These are phyloP conservation scores for Silene vulgaris DNA, from an alignment of 179 eudicot species.

Conservation along the genomic window DNA sequence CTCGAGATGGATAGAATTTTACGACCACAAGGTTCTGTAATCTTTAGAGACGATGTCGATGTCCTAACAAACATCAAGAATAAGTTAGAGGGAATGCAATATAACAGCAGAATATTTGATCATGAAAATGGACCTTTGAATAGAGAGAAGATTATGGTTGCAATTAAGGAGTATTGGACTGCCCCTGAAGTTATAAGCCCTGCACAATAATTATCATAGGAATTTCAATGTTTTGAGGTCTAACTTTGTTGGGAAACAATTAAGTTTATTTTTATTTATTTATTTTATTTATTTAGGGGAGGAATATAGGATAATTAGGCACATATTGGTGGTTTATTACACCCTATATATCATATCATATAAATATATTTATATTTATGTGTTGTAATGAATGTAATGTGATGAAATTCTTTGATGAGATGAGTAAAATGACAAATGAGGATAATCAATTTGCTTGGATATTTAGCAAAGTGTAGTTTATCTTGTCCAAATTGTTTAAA, in stretches of 20 bases:
- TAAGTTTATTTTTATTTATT: too few species aligned
- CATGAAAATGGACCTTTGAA: conserved; percentile 54
- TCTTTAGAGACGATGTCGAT: conserved; percentile 43
- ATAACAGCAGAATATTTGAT: conserved; percentile 42
- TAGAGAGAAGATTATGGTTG: conserved; percentile 48
- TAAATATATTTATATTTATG: background rate
- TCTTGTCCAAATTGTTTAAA: too few species aligned
- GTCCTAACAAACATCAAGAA: conserved; percentile 40
- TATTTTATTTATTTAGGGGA: background rate
- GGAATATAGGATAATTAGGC: background rate
- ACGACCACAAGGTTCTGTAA: conserved; percentile 56
- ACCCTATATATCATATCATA: background rate
- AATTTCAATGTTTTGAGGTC: too few species aligned
- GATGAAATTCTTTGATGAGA: conserved; percentile 13
- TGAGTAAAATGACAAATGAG: background rate
- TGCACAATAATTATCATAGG: conserved; percentile 14
- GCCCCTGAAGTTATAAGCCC: conserved; percentile 14
- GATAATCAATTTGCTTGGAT: too few species aligned
- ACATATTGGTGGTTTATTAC: too few species aligned
- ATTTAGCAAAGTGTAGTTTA: too few species aligned
- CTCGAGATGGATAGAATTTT: conserved; percentile 64
- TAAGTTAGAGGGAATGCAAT: conserved; percentile 42
- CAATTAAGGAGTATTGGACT: conserved; percentile 46
- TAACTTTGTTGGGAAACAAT: too few species aligned
- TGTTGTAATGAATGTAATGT: conserved; percentile 5